Percentiles rank a stretch among this genome's conserved stretches.
Evolutionary conservation across 2,329 filamentous ascomycete species (phyloP).

Genomic region (Aspergillus fumigatiaffinis): DNA sequence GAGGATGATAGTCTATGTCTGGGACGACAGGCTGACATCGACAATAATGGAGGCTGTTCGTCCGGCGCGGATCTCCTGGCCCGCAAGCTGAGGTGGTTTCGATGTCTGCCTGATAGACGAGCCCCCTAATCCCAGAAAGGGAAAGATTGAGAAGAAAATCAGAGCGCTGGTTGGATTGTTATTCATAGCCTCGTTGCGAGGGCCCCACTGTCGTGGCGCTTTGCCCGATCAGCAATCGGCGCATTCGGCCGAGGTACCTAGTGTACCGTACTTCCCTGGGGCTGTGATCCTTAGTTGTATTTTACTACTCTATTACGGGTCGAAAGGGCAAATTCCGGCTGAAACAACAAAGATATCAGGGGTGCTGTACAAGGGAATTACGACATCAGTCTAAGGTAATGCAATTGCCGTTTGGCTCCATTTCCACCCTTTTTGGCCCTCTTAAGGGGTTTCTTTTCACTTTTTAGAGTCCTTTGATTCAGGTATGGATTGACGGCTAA

Average conservation of each 20-base stretch:
- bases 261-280: neutral
- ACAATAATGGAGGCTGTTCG: constrained; percentile 20
- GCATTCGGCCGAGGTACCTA: neutral
- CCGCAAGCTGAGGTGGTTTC: constrained; percentile 22
- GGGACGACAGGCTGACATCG: constrained; percentile 6
- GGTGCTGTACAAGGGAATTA: neutral
- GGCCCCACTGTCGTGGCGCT: neutral
- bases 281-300: neutral
- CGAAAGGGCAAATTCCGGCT: neutral
- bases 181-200: neutral
- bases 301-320: neutral
- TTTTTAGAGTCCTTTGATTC: neutral
- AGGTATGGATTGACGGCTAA: neutral
- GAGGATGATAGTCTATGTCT: constrained; percentile 2
- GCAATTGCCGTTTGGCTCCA: neutral
- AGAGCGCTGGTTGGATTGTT: constrained; percentile 1
- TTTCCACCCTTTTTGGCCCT: neutral
- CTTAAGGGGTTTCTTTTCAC: no score
- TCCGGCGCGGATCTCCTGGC: constrained; percentile 8
- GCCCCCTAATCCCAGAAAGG: constrained; percentile 20
- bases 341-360: neutral
- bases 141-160: neutral
- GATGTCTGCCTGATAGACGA: constrained; percentile 41
- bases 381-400: neutral
- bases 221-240: neutral